Evolutionary conservation across 306 rosid genomes (phyloP), one percentile per base, ranked within the genome.

Genomic region (Quercus engelmannii): DNA sequence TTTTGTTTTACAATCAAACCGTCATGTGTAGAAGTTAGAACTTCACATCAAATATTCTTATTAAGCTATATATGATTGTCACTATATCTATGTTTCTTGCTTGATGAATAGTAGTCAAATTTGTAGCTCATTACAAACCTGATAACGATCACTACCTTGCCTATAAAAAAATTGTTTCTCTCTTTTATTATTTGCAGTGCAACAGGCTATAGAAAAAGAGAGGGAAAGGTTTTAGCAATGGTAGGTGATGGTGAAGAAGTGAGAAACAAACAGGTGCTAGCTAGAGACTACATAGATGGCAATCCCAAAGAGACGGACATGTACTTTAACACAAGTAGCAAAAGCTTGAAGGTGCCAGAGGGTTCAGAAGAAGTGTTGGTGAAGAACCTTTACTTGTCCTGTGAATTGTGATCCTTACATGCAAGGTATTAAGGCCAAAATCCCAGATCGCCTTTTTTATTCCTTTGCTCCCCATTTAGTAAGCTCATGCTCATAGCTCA

Each of bases 331-430:
- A 62, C 43, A 73, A 69, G 75, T 5, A 75, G 83, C 65, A 73
- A 81, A 41, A 80, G 54, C 61, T 65, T 87, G 71, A 51, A 83
- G 33, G 85, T 91, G 73, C 81, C 57, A 63, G 82, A 46, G 61
- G 65, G 77, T 74, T 81, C 88, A 31, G 68, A 81, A 49, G 79
- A 87, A 43, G 81, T 92, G 55, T 74, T 90, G 67, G 89, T 92
- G 2, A 90, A 92, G 74, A 90, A 90, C 43, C 85, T 92, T 3
- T 85, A 84, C 87, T 80, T 92, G 33, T 87, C 94, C n/a, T 88
- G 94, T n/a, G n/a, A n/a, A n/a, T n/a, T n/a, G n/a, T 56, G 97
- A 92, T 69, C 97, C 97, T 30, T 86, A 74, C 87, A 82, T 88
- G 90, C 80, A 87, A 56, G 78, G 87, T 74, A 64, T 1, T 4